phyloP scores from a whole-genome alignment of 2,329 filamentous ascomycete genomes.

The Ascomycota sp. region DNA sequence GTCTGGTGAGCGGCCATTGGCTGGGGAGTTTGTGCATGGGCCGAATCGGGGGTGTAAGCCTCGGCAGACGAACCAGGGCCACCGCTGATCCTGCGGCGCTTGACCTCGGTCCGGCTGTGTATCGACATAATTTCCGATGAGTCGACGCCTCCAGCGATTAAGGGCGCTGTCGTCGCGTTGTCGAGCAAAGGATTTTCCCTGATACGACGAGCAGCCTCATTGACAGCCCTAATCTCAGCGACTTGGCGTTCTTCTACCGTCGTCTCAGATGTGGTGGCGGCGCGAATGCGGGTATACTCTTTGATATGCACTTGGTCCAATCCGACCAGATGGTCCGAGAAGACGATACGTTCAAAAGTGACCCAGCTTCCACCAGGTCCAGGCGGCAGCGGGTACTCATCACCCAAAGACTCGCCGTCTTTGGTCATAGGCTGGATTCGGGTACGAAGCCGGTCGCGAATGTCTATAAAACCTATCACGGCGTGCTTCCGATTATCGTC shows the following conservation, averaged over 20 bases:
- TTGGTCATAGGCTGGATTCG: slow-evolving; percentile 29
- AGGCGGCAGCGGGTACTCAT: slow-evolving; percentile 26
- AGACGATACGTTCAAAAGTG: slow-evolving; percentile 37
- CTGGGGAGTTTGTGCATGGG: slow-evolving; percentile 4
- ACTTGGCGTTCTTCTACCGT: slow-evolving; percentile 16
- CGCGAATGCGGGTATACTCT: slow-evolving; percentile 35
- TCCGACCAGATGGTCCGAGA: slow-evolving; percentile 31
- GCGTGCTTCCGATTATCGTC: slow-evolving; percentile 28
- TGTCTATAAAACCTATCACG: slow-evolving; percentile 39
- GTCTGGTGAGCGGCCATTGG: slow-evolving; percentile 4
- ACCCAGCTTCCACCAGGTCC: slow-evolving; percentile 42
- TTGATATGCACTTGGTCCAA: slow-evolving; percentile 35
- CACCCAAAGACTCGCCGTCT: slow-evolving; percentile 22
- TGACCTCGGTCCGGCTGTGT: slow-evolving; percentile 16
- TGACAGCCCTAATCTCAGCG: slow-evolving; percentile 20
- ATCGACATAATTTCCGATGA: slow-evolving; percentile 21
- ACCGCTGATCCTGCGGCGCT: slow-evolving; percentile 23
- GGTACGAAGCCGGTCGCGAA: slow-evolving; percentile 35
- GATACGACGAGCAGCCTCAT: slow-evolving; percentile 23
- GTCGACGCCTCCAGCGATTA: slow-evolving; percentile 27
- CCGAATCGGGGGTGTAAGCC: slow-evolving; percentile 1
- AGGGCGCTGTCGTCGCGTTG: slow-evolving; percentile 16
- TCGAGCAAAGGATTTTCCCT: slow-evolving; percentile 21
- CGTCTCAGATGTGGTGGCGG: slow-evolving; percentile 13
- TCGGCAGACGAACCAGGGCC: slow-evolving; percentile 9